phyloP scores from a whole-genome alignment of 306 rosid species.

The Cucumis melo region DNA sequence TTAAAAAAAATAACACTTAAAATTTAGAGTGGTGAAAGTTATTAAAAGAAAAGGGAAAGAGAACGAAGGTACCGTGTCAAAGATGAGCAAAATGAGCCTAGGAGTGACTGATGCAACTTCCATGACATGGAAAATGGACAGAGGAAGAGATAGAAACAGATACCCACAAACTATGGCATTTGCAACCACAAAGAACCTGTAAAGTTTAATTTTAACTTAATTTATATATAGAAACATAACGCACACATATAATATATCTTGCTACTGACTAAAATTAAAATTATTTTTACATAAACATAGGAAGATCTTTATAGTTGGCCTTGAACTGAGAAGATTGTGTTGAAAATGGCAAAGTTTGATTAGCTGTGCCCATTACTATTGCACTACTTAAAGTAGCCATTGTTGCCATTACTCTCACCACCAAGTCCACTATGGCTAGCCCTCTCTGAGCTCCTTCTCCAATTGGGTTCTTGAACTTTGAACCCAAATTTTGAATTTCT shows the following conservation, averaged over 20 bases:
- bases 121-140: slow-evolving; percentile 38
- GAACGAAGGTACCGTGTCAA: slow-evolving; percentile 26
- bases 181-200: slow-evolving; percentile 44
- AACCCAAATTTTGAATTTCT: not conserved
- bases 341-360: slow-evolving; percentile 1
- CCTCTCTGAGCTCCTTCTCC: not conserved
- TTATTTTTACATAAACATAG: not conserved
- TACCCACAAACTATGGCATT: slow-evolving; percentile 42
- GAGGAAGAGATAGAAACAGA: slow-evolving; percentile 31
- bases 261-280: no score
- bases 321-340: slow-evolving; percentile 3
- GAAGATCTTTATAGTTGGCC: slow-evolving; percentile 8
- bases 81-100: slow-evolving; percentile 25
- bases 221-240: no score
- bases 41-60: no score
- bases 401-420: slow-evolving; percentile 5
- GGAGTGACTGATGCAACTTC: slow-evolving; percentile 18
- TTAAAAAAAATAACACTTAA: no score
- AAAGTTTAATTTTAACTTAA: no score
- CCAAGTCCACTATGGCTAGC: slow-evolving; percentile 1
- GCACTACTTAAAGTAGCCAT: slow-evolving; percentile 6
- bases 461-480: not conserved
- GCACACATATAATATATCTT: no score
- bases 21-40: no score
- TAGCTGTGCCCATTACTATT: slow-evolving; percentile 4